Evolutionary conservation across 2,329 filamentous ascomycete species (phyloP), one percentile per base, ranked within the genome.

Genomic region (Neonectria neomacrospora): DNA sequence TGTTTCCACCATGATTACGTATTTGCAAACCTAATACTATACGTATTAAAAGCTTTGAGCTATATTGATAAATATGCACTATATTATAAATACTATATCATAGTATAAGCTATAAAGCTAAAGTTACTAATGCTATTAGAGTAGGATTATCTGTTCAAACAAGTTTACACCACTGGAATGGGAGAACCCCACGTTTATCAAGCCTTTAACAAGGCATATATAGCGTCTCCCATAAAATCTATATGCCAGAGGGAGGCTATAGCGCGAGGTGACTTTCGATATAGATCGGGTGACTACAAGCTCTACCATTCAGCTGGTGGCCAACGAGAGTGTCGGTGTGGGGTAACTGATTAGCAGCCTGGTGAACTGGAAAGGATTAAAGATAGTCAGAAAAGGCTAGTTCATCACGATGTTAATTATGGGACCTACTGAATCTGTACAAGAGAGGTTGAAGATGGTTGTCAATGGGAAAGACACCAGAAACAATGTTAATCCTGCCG

Each of bases 231-330:
- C 9, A 54, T 54, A 6, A 54, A 42, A 34, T 34, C 51, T 34
- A 26, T 54, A 22, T 54, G 51, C 22, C 51, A 54, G 22, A 54
- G 42, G 51, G 51, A 54, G 34, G 34, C 42, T 14, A 54, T 34
- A 22, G 51, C 22, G 14, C 51, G 51, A 42, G 51, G 51, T 14
- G 42, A 34, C 16, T 54, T 54, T 22, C 22, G 51, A 20, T 54
- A 54, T 20, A 34, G 51, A 2, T 22, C 51, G 42, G 51, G 51
- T 11, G 51, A 54, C 22, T 54, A 52, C 5, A 12, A 45, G 23
- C 42, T 45, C n/a, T 16, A 20, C 42, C 3, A 45, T 45, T 45
- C 20, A 45, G 42, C 42, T 45, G 20, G 42, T 45, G 11, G 42
- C 42, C 22, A 45, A 45, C 16, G 42, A 20, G 2, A 45, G 42